phyloP scores from a whole-genome alignment of 306 rosid genomes.

The Gastrolobium bilobum region DNA sequence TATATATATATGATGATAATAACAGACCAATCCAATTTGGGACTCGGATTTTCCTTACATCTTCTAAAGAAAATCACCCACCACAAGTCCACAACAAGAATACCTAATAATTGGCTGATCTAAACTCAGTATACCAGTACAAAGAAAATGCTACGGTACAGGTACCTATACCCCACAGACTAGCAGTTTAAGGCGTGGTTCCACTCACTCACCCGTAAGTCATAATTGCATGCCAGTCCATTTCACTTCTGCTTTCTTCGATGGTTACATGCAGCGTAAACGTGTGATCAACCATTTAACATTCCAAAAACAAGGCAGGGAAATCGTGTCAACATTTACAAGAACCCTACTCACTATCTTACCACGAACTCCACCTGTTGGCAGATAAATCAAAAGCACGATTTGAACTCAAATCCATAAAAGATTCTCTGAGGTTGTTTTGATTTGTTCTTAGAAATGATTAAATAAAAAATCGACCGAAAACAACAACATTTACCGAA shows the following conservation, averaged over 20 bases:
- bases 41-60: background rate
- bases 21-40: slow-evolving; percentile 4
- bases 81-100: background rate
- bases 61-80: background rate
- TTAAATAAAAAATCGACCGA: background rate
- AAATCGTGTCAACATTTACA: background rate
- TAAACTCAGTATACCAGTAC: background rate
- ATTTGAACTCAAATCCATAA: background rate
- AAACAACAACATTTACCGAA: slow-evolving; percentile 15
- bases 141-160: background rate
- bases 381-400: background rate
- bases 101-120: background rate
- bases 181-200: background rate
- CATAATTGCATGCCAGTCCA: background rate
- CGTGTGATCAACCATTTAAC: background rate
- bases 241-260: background rate
- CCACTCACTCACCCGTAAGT: background rate
- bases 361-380: background rate
- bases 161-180: background rate
- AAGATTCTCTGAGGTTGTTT: background rate
- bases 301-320: background rate
- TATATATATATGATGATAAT: slow-evolving; percentile 19
- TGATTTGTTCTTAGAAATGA: slow-evolving; percentile 5
- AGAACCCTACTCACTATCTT: background rate
- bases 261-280: background rate